Evolutionary conservation across 768 basidiomycete species (phyloP).

Genomic region (Kwoniella sp.): DNA sequence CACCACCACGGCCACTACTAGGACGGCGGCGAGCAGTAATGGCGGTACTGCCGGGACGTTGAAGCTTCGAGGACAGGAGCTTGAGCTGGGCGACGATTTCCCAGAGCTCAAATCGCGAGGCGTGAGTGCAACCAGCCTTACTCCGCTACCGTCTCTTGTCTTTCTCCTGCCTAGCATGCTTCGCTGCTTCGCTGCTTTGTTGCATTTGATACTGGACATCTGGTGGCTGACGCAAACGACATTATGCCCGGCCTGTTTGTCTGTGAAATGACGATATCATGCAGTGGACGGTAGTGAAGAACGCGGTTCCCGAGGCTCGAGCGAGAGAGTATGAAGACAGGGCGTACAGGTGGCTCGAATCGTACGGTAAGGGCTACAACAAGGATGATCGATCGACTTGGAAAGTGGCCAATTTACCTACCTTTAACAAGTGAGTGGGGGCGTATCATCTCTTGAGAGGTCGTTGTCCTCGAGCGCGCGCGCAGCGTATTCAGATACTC

Average conservation of each 20-base stretch:
- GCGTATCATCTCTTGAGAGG: no score
- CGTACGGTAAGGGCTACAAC: conserved; percentile 54
- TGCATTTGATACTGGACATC: not conserved
- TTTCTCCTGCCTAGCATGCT: not conserved
- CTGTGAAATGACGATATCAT: conserved; percentile 7
- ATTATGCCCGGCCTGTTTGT: not conserved
- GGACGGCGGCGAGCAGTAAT: not conserved
- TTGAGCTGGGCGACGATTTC: conserved; percentile 8
- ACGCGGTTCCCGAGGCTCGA: conserved; percentile 38
- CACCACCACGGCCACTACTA: conserved; percentile 6
- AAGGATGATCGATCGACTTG: conserved; percentile 53
- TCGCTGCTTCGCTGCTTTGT: not conserved
- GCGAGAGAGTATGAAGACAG: conserved; percentile 44
- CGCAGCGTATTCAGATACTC: no score
- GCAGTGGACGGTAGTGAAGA: conserved; percentile 40
- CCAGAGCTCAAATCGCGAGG: conserved; percentile 41
- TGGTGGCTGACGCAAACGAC: not conserved
- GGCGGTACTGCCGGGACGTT: conserved; percentile 10
- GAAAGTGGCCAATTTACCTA: conserved; percentile 49
- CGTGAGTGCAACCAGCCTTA: conserved; percentile 26
- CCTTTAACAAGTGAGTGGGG: conserved; percentile 32
- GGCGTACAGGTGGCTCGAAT: conserved; percentile 53
- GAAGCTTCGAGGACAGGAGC: conserved; percentile 18
- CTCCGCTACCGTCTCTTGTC: not conserved
- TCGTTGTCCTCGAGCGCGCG: no score